A percentile compares a stretch with the other conserved stretches of the same genome.
Conservation (phyloP, 2,329 filamentous ascomycete genomes). For the Stagonosporopsis rhizophila region DNA sequence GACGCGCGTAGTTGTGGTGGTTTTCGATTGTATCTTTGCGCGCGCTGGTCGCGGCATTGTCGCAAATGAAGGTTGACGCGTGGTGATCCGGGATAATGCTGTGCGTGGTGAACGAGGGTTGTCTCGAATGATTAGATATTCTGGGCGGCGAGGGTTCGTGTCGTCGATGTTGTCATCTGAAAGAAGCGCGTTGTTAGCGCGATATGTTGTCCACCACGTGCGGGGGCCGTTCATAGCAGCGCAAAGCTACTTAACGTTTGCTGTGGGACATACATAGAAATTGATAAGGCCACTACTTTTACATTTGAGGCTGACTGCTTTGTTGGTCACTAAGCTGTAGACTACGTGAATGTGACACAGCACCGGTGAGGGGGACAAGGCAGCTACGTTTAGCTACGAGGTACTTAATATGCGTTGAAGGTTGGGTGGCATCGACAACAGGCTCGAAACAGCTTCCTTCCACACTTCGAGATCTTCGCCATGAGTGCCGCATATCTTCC, state of each 20-base stretch:
- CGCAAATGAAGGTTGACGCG: slow-evolving; percentile 4
- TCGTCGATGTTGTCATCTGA: slow-evolving; percentile 17
- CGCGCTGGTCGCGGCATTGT: slow-evolving; percentile 49
- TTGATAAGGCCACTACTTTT: neutral
- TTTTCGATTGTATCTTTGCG: slow-evolving; percentile 45
- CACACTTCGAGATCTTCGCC: neutral
- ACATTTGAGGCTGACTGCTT: neutral
- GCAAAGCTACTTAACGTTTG: neutral
- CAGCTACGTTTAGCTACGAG: slow-evolving; percentile 4
- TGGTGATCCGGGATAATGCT: neutral
- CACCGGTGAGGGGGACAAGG: slow-evolving; percentile 15
- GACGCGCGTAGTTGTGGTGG: slow-evolving; percentile 35
- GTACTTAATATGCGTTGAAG: neutral
- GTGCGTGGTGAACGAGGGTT: slow-evolving; percentile 16
- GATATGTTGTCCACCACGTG: slow-evolving; percentile 9
- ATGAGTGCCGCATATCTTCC: slow-evolving; percentile 12
- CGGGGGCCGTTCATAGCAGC: slow-evolving; percentile 13
- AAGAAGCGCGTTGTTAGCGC: slow-evolving; percentile 21
- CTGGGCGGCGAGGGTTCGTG: slow-evolving; percentile 13
- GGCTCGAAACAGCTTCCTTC: neutral
- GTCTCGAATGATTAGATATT: slow-evolving; percentile 1
- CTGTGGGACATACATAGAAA: neutral
- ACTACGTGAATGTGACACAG: neutral
- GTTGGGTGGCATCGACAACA: neutral
- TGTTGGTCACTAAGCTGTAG: neutral